Conservation (phyloP, 2,329 filamentous ascomycete genomes). For the Fusarium miscanthi region DNA sequence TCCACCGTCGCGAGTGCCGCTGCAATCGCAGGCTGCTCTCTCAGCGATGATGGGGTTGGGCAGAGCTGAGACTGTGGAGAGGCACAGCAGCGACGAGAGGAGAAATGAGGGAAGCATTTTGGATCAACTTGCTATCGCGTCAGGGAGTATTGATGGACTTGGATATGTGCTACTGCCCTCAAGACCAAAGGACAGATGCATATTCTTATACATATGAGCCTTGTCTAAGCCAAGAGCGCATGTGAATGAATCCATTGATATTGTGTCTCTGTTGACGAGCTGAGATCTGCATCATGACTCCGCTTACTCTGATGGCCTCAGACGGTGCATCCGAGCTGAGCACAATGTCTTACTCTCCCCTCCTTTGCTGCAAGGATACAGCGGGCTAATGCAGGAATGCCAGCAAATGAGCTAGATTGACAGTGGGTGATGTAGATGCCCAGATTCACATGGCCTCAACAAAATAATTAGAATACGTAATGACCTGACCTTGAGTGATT, state of each 20-base stretch:
- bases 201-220: constrained; percentile 9
- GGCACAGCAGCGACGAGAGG: constrained; percentile 26
- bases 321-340: constrained; percentile 4
- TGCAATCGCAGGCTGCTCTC: constrained; percentile 35
- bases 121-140: background rate
- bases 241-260: background rate
- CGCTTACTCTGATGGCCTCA: constrained; percentile 5
- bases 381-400: constrained; percentile 7
- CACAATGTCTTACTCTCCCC: constrained; percentile 12
- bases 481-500: no score
- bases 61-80: constrained; percentile 28
- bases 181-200: rapidly evolving
- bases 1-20: constrained; percentile 37
- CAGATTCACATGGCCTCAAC: background rate
- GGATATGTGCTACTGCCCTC: background rate
- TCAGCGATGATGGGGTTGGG: constrained; percentile 9
- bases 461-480: background rate
- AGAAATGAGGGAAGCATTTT: constrained; percentile 35
- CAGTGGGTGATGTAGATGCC: background rate
- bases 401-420: background rate
- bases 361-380: background rate
- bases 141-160: no score
- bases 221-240: background rate
- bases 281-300: constrained; percentile 13
- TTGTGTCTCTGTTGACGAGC: background rate